A percentile compares a stretch with the other conserved stretches of the same genome.
These are phyloP conservation scores for Hymenoscyphus linearis DNA, from an alignment of 2,329 filamentous ascomycete genomes.

Conservation along the genomic window DNA sequence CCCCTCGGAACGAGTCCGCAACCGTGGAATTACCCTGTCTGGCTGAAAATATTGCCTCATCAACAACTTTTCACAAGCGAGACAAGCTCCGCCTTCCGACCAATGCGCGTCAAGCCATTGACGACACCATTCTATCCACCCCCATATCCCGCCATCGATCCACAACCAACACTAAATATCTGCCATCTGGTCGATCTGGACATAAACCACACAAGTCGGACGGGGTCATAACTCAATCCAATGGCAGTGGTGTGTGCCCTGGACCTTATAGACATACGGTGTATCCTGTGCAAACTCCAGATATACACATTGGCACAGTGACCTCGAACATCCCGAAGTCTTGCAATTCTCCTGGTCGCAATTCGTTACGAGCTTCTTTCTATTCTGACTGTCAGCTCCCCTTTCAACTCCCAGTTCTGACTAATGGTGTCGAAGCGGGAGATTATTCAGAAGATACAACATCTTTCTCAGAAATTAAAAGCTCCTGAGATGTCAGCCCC, in stretches of 20 bases:
- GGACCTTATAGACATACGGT: not conserved
- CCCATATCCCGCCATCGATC: not conserved
- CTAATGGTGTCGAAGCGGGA: not conserved
- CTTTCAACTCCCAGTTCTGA: not conserved
- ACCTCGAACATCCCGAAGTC: not conserved
- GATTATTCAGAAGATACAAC: not conserved
- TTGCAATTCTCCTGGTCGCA: not conserved
- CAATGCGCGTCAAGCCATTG: not conserved
- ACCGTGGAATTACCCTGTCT: not conserved
- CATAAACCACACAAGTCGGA: not conserved
- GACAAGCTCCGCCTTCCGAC: not conserved
- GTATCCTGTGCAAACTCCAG: not conserved
- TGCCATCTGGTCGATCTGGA: not conserved
- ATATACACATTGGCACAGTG: not conserved
- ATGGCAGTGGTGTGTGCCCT: not conserved
- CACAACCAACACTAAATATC: not conserved
- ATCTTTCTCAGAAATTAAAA: not conserved
- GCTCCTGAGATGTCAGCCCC: not conserved
- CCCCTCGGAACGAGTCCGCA: not conserved
- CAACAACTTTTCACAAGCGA: not conserved
- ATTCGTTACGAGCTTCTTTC: not conserved
- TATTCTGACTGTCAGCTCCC: not conserved
- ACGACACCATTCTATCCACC: not conserved
- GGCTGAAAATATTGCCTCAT: not conserved
- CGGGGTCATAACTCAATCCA: not conserved